Evolutionary conservation across 352 stramenopile genomes (phyloP), one percentile per base, ranked within the genome.

Genomic region (Globisporangium solare): DNA sequence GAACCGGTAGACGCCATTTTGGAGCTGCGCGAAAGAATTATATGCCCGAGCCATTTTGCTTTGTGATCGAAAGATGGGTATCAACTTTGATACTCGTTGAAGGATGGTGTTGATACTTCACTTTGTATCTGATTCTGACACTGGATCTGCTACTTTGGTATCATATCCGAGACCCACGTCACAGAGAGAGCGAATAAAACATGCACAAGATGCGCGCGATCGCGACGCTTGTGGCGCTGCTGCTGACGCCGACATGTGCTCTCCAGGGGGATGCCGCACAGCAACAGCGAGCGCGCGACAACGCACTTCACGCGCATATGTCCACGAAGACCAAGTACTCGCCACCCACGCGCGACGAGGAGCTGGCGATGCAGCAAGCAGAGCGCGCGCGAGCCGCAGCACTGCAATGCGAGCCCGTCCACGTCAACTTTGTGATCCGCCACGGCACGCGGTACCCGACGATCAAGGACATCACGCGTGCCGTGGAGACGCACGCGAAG

Each of bases 271-370:
- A 8, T 35, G 27, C 3, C 4, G 27, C 24, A 27, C 24, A 27
- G n/a, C 24, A 27, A 27, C 24, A 27, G 5, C 27, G 27, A 35
- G 27, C 10, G 27, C 27, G 27, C 27, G 27, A 35, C 27, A 51
- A 71, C 17, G 60, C 86, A 41, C 60, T 89, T 47, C 63, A 51
- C 14, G 64, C 57, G 51, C 73, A 84, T 64, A 92, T 92, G 82
- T 92, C 82, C 12, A 92, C 82, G 51, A 92, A 92, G 70, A 92
- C 77, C 48, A 56, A 84, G 56, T 92, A 92, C 56, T 68, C 76
- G 22, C 54, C 58, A 20, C 68, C 66, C 6, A 52, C 53, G 47
- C 54, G 13, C 10, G 40, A 32, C 7, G 27, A 69, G 15, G 41
- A 54, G 15, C 21, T 60, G 12, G 37, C 40, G 18, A 49, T 47